Evolutionary conservation across 371 early-diverging fungal genomes (phyloP).

Genomic region (Entomophthora muscae): DNA sequence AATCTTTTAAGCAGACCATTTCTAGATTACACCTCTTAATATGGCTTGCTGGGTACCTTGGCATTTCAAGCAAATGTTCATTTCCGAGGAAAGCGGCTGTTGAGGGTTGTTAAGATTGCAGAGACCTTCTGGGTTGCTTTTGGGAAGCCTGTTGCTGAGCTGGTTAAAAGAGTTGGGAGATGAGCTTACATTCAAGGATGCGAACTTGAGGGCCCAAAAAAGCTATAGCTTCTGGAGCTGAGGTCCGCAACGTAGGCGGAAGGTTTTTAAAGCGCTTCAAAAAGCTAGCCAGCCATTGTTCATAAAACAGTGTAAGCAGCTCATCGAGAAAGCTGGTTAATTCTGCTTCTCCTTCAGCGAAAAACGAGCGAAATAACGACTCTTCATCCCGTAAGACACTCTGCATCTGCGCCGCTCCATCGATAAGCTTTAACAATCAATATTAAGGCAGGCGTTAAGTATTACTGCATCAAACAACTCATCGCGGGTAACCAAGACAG

Average conservation of each 20-base stretch:
- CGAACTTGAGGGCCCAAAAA: neutral
- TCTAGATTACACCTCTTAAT: no score
- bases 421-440: neutral
- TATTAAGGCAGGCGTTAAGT: neutral
- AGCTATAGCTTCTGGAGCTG: neutral
- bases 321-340: neutral
- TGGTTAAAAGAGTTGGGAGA: neutral
- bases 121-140: neutral
- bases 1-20: no score
- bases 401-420: neutral
- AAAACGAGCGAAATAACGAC: neutral
- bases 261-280: neutral
- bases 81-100: neutral
- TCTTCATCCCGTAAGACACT: neutral
- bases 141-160: neutral
- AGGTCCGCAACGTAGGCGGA: neutral
- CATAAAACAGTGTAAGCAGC: neutral
- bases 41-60: no score
- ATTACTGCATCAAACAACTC: neutral
- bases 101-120: neutral
- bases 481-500: neutral
- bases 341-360: slow-evolving; percentile 1
- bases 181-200: neutral
- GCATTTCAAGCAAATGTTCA: no score
- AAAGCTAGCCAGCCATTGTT: neutral